Base-by-base conservation (phyloP, 2,329 filamentous ascomycete species). In the Pochonia chlamydosporia region DNA sequence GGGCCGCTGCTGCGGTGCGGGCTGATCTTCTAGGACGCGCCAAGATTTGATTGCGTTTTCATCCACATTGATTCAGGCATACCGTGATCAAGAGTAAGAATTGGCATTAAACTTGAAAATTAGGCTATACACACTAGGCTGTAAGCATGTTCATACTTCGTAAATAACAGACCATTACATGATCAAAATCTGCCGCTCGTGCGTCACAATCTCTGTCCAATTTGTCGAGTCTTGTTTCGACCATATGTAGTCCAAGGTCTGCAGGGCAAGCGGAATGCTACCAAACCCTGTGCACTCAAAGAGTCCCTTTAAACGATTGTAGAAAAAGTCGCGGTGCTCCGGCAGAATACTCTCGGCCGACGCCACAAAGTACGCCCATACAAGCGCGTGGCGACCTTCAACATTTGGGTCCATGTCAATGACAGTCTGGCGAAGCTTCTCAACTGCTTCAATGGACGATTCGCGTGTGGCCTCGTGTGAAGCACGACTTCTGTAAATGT, bases 331-430 rank as follows among this genome's bases (percentile, higher is more conserved):
- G 2, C 66, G 55, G 42, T 71, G 64, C 18, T 59, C 58, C 0
- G 61, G 60, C 1, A 63, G 53, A 0, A 56, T 56, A 33, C 67
- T 70, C 46, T 70, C 67, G 0, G 66, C 67, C 0, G 65, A 66
- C 1, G 65, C 67, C 1, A 71, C 59, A 25, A 71, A 71, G 44
- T 62, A 70, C 1, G 63, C 56, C 68, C 68, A 71, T 0, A 70
- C 66, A 1, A 71, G 60, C 1, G 65, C 62, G 35, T 71, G 67
- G 0, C 60, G 58, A 2, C 67, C 66, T 3, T 59, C 59, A 1
- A 56, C 59, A 2, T 56, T 46, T 1, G 57, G 50, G 5, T 59
- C 54, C 5, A 70, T 46, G 5, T 50, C 50, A 2, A 52, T 26
- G 1, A 69, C 58, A 3, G 63, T 59, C 11, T 55, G 48, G 1